Evolutionary conservation across 1,139 yeast genomes (phyloP), one percentile per base, ranked within the genome.

Genomic region (Sugiyamaella pinicola): DNA sequence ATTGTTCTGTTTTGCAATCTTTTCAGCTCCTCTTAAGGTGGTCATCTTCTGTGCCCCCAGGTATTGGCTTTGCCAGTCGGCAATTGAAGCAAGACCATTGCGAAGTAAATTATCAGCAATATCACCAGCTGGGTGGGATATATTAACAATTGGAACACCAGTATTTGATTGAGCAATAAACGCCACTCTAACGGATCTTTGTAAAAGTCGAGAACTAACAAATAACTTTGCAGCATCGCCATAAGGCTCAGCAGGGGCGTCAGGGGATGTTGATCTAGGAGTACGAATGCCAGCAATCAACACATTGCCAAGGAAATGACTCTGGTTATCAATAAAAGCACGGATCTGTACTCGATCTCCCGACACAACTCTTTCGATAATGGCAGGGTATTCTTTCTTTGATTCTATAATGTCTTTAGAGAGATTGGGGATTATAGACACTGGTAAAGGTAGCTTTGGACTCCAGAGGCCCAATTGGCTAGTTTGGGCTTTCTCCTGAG

Each of bases 21-120:
- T 81, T 67, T 87, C 96, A 22, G 86, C 82, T 54, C 75, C 78
- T 67, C 96, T 79, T 53, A 85, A 75, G 28, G 68, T 66, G 3
- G 78, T 64, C 91, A 88, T 87, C 41, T 74, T 74, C 37, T 76
- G 70, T 4, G 90, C 74, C 2, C 96, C 96, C 54, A 89, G 72
- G 49, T 82, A 65, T n/a, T 81, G 69, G 1, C 90, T 82, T 68
- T 88, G 96, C 93, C 95, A 86, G 67, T 88, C 96, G 19, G 84
- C 82, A 52, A 87, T 81, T 60, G 83, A 83, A 7, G 85, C 96
- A 41, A 83, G 75, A 8, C 96, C 96, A 55, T 75, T 76, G 56
- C 79, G 81, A 58, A 88, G 75, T 58, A 88, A 71, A 60, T 81
- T 80, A 61, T 83, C 85, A 56, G 86, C 82, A 62, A 88, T 84